Evolutionary conservation across 495 filamentous ascomycete genomes (phyloP).

Genomic region (Trichoderma virens): DNA sequence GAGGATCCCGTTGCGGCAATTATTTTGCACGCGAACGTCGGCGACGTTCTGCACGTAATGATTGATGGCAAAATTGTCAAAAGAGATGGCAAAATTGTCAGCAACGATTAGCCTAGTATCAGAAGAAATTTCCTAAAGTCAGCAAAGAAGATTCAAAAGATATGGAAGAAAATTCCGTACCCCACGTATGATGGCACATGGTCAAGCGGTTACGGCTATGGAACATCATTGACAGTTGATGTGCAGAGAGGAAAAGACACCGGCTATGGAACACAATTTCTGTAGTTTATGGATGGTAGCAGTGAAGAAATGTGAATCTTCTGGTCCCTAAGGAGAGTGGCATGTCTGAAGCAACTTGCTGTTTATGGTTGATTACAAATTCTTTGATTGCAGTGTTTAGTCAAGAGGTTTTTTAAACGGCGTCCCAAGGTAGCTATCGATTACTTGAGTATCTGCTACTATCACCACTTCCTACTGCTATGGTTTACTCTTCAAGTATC

Average conservation of each 20-base stretch:
- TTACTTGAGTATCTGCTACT: no score
- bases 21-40: slow-evolving; percentile 40
- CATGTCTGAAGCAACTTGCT: no score
- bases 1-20: slow-evolving; percentile 45
- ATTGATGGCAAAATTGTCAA: slow-evolving; percentile 18
- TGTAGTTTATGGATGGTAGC: background rate
- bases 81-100: slow-evolving; percentile 12
- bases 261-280: slow-evolving; percentile 10
- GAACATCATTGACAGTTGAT: background rate
- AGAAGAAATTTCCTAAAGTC: slow-evolving; percentile 14
- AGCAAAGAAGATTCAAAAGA: slow-evolving; percentile 16
- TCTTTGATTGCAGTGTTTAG: background rate
- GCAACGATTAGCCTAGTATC: slow-evolving; percentile 10
- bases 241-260: slow-evolving; percentile 12
- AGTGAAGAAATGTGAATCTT: no score
- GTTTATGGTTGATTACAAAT: background rate
- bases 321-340: no score
- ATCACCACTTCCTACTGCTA: no score
- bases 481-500: no score
- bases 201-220: background rate
- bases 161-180: slow-evolving; percentile 8
- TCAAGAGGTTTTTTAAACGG: no score
- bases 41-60: slow-evolving; percentile 37
- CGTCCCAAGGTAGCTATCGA: no score
- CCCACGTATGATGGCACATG: background rate